These are phyloP conservation scores for Scleromitrula shiraiana DNA, from an alignment of 2,329 filamentous ascomycete species.

Conservation along the genomic window DNA sequence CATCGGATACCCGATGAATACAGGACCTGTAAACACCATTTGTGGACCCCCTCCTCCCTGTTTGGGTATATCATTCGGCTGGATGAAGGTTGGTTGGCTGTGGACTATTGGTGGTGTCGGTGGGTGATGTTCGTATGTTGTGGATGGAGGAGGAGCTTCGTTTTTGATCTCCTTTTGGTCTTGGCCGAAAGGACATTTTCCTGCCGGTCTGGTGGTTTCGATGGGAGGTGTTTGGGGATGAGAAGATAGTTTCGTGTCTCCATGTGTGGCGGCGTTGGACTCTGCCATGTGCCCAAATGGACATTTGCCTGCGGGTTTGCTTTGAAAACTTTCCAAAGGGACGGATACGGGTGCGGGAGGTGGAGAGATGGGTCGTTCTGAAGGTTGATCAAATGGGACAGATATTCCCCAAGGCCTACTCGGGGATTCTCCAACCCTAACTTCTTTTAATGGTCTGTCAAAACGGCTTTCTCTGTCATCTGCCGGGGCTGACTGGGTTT, in stretches of 20 bases:
- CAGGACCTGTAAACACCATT: slow-evolving; percentile 85
- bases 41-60: slow-evolving; percentile 39
- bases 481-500: slow-evolving; percentile 34
- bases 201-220: slow-evolving; percentile 16
- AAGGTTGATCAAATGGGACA: slow-evolving; percentile 51
- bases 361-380: slow-evolving; percentile 42
- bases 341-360: slow-evolving; percentile 43
- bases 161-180: slow-evolving; percentile 14
- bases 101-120: slow-evolving; percentile 24
- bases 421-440: slow-evolving; percentile 88
- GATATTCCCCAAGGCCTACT: slow-evolving; percentile 89
- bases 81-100: slow-evolving; percentile 45
- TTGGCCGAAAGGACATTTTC: slow-evolving; percentile 47
- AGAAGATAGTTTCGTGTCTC: background rate
- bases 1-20: slow-evolving; percentile 85
- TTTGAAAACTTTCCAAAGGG: slow-evolving; percentile 16
- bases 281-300: slow-evolving; percentile 33
- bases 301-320: slow-evolving; percentile 18
- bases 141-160: slow-evolving; percentile 4
- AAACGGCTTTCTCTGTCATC: slow-evolving; percentile 65
- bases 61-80: slow-evolving; percentile 31
- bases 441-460: slow-evolving; percentile 76
- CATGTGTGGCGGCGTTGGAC: background rate
- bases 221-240: background rate
- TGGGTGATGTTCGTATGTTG: slow-evolving; percentile 8